phyloP scores from a whole-genome alignment of 2,329 filamentous ascomycete species.

The Ceratocystis papillata region DNA sequence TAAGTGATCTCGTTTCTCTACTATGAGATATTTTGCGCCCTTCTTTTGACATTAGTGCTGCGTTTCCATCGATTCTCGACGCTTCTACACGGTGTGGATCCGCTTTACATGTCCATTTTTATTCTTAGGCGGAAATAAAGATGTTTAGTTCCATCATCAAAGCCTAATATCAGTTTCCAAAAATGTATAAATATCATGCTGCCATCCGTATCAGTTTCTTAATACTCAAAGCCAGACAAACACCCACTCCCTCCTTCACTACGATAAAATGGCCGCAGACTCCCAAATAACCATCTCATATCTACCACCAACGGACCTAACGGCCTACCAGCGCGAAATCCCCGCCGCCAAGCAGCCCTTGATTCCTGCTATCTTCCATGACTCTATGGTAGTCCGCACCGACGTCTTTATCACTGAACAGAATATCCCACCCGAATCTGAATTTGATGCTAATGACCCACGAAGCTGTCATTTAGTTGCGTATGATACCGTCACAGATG shows the following conservation, averaged over 20 bases:
- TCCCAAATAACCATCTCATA: constrained; percentile 13
- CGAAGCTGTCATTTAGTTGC: constrained; percentile 77
- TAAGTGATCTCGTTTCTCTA: too few relatives aligned
- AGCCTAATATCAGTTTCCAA: too few relatives aligned
- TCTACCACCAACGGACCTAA: constrained; percentile 13
- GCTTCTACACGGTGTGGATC: too few relatives aligned
- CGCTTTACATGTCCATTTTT: too few relatives aligned
- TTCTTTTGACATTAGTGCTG: too few relatives aligned
- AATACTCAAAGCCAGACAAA: neutral
- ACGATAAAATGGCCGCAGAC: neutral
- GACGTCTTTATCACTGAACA: constrained; percentile 53
- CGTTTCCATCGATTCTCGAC: too few relatives aligned
- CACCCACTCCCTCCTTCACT: too few relatives aligned
- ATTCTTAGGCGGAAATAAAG: too few relatives aligned
- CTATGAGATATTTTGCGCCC: too few relatives aligned
- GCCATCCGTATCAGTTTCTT: neutral
- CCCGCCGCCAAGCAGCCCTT: constrained; percentile 33
- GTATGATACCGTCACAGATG: constrained; percentile 48
- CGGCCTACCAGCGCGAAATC: constrained; percentile 12
- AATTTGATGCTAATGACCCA: constrained; percentile 70
- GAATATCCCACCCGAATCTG: constrained; percentile 49
- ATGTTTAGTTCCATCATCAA: too few relatives aligned
- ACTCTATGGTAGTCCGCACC: constrained; percentile 53
- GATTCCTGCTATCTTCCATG: constrained; percentile 47
- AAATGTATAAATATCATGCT: too few relatives aligned